Evolutionary conservation across 495 filamentous ascomycete genomes (phyloP).

Genomic region (Penicillium crystallinum): DNA sequence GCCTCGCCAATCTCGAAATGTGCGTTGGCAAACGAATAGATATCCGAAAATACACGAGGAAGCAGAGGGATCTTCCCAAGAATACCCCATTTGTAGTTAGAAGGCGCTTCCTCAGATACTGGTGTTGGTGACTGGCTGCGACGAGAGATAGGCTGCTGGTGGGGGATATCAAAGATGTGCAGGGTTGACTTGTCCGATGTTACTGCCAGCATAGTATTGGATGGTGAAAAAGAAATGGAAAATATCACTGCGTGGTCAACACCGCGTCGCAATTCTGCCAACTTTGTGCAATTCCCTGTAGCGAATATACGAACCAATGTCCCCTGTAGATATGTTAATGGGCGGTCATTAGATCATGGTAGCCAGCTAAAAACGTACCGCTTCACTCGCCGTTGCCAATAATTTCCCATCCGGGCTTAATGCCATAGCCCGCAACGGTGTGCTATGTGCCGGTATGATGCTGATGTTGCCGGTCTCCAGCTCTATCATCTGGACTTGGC

Average conservation of each 20-base stretch:
- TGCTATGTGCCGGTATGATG: slow-evolving; percentile 88
- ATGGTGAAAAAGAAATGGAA: slow-evolving; percentile 80
- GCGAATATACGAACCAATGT: slow-evolving; percentile 84
- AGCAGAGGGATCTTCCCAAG: slow-evolving; percentile 72
- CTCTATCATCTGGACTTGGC: slow-evolving; percentile 91
- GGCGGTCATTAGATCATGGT: neutral
- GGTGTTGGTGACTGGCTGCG: slow-evolving; percentile 33
- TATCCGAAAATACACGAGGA: slow-evolving; percentile 74
- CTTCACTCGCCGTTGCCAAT: slow-evolving; percentile 87
- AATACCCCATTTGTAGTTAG: slow-evolving; percentile 72
- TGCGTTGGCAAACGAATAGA: slow-evolving; percentile 70
- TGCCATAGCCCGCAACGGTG: slow-evolving; percentile 70
- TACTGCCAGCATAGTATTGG: slow-evolving; percentile 70
- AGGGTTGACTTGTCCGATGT: slow-evolving; percentile 97
- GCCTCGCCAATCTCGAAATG: slow-evolving; percentile 74
- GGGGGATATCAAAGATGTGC: slow-evolving; percentile 80
- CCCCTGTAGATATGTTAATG: slow-evolving; percentile 47
- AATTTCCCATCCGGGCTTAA: slow-evolving; percentile 76
- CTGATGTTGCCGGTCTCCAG: slow-evolving; percentile 76
- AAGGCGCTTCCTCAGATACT: slow-evolving; percentile 40
- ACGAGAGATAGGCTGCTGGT: slow-evolving; percentile 27
- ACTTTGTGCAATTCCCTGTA: slow-evolving; percentile 67
- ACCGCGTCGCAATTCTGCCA: slow-evolving; percentile 81
- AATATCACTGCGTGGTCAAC: slow-evolving; percentile 85
- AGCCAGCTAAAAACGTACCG: slow-evolving; percentile 41